These are phyloP conservation scores for Microdochium trichocladiopsis DNA, from an alignment of 2,329 filamentous ascomycete genomes.

Conservation along the genomic window DNA sequence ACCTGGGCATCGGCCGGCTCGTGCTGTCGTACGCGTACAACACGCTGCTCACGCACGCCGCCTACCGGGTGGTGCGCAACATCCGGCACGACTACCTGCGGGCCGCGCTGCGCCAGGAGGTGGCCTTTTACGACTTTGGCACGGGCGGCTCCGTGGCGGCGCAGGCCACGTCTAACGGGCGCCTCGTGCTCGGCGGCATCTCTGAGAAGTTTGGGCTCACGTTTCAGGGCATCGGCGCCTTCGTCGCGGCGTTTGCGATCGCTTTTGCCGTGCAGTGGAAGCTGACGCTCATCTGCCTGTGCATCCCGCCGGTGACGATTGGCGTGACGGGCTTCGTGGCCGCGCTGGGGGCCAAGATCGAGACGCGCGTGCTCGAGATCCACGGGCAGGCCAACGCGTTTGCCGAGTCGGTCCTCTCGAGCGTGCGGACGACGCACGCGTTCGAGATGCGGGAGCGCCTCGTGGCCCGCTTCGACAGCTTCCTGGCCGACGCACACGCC, in stretches of 20 bases:
- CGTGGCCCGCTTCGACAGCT: conserved; percentile 28
- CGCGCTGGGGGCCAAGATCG: conserved; percentile 9
- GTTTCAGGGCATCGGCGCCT: conserved; percentile 28
- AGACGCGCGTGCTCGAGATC: conserved; percentile 23
- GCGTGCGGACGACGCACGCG: conserved; percentile 32
- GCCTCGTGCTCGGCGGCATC: conserved; percentile 31
- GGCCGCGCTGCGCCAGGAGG: conserved; percentile 30
- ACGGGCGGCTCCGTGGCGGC: conserved; percentile 20
- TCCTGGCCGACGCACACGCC: conserved; percentile 25
- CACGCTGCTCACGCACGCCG: conserved; percentile 31
- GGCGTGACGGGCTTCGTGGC: conserved; percentile 1
- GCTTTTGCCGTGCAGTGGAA: conserved; percentile 34
- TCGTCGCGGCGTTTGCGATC: conserved; percentile 29
- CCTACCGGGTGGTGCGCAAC: conserved; percentile 31
- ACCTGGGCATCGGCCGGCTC: conserved; percentile 14
- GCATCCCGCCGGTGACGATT: conserved; percentile 4
- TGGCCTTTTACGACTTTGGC: conserved; percentile 28
- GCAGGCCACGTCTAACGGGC: conserved; percentile 36
- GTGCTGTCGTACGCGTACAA: conserved; percentile 15
- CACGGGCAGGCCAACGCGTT: conserved; percentile 25
- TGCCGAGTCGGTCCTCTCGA: conserved; percentile 27
- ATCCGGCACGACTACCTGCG: conserved; percentile 32
- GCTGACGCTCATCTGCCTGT: conserved; percentile 28
- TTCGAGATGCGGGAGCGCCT: conserved; percentile 31
- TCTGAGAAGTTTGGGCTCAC: conserved; percentile 30